Evolutionary conservation across 2,329 filamentous ascomycete species (phyloP), one percentile per base, ranked within the genome.

Genomic region (Rhynchosporium graminicola): DNA sequence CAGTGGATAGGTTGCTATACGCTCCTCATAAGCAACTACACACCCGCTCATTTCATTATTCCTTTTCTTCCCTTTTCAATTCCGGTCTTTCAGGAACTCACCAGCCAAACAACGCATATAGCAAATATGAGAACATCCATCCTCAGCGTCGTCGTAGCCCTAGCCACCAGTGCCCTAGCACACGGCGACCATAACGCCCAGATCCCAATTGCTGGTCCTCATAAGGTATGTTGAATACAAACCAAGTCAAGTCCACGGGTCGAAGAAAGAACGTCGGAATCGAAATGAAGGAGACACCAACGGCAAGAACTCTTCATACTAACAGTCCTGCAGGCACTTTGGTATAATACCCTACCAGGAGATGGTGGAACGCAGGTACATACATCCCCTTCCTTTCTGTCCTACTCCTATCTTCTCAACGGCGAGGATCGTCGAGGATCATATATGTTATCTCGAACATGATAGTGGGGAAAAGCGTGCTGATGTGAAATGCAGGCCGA

Each of bases 341-440:
- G 91, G 91, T 96, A 94, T 76, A 94, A 91, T 74, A 87, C 80
- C 0, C 78, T 96, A 4, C 91, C 91, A 3, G 91, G 91, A 42
- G 91, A 95, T 76, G 91, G 91, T 31, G 91, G 91, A 61, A 95
- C 86, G 45, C 90, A 95, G 81, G 89, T 90, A 71, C 55, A 78
- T 65, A 59, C 47, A 42, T 54, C 26, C 8, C 10, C 50, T 42
- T 28, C 1, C 10, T 20, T 20, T 29, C 9, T 36, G n/a, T 20
- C 9, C 38, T 4, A 26, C 20, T 54, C 51, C 1, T 20, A 20
- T 20, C 20, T 20, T 20, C 20, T 20, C 20, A 20, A 20, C 20
- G 20, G 20, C 20, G 20, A 20, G 20, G 20, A 20, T 20, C 20
- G 20, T 20, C 20, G 20, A 20, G 20, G 20, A 20, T 20, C 33